Evolutionary conservation across 2,329 filamentous ascomycete species (phyloP).

Genomic region (Sporothrix curviconia): DNA sequence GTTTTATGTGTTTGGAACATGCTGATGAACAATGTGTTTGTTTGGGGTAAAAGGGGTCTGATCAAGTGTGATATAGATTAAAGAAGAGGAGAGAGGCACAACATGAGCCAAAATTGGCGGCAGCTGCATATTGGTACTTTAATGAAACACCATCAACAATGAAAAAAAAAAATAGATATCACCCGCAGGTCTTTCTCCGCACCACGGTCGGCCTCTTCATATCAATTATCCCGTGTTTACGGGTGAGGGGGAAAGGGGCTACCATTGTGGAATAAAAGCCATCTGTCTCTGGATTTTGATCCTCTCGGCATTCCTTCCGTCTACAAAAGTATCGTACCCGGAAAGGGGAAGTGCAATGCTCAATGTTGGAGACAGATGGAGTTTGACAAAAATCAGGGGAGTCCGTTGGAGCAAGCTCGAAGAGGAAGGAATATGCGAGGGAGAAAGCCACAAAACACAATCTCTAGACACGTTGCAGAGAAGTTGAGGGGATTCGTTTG

Average conservation of each 20-base stretch:
- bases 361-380: too few species aligned
- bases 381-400: neutral
- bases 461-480: too few species aligned
- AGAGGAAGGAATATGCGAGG: neutral
- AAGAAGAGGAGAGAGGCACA: neutral
- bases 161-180: too few species aligned
- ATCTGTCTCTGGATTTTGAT: neutral
- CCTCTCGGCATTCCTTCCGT: neutral
- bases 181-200: neutral
- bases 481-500: too few species aligned
- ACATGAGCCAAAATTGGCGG: neutral
- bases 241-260: too few species aligned
- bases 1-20: too few species aligned
- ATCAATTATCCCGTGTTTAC: neutral
- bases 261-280: too few species aligned
- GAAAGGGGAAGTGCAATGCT: too few species aligned
- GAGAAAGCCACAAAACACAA: too few species aligned
- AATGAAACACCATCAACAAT: too few species aligned
- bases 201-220: neutral
- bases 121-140: neutral
- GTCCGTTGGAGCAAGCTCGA: neutral
- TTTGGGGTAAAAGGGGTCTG: neutral
- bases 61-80: neutral
- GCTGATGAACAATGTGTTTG: neutral
- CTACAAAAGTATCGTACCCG: too few species aligned